Conservation (phyloP, 1,284 basidiomycete genomes). For the Ganoderma lucidum region DNA sequence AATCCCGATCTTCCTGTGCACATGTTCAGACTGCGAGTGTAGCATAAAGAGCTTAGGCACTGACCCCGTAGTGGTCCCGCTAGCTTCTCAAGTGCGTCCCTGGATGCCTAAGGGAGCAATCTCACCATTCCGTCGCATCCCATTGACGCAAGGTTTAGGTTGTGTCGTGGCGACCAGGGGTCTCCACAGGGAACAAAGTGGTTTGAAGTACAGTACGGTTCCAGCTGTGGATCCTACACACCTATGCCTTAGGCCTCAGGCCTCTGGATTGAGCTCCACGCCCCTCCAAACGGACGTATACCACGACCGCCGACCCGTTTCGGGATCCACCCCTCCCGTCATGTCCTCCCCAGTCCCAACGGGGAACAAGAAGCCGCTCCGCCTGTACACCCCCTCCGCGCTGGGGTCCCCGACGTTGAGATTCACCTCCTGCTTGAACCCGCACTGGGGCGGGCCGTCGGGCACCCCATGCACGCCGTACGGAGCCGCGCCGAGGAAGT, state of each 20-base stretch:
- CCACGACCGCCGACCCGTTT: constrained; percentile 23
- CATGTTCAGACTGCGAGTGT: not conserved
- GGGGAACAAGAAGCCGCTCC: constrained; percentile 27
- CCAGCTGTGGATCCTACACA: too few relatives aligned
- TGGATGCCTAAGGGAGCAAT: not conserved
- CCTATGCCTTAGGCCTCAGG: not conserved
- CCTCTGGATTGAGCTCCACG: not conserved
- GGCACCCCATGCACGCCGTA: constrained; percentile 30
- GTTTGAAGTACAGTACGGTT: too few relatives aligned
- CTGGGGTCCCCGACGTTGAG: constrained; percentile 18
- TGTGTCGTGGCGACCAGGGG: too few relatives aligned
- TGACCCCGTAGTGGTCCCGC: too few relatives aligned
- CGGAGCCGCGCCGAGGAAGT: constrained; percentile 32
- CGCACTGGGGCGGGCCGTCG: constrained; percentile 16
- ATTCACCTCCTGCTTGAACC: constrained; percentile 28
- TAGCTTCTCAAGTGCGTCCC: not conserved
- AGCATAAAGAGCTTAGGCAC: too few relatives aligned
- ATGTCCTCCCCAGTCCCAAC: constrained; percentile 6
- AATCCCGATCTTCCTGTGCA: not conserved
- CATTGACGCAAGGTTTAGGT: too few relatives aligned
- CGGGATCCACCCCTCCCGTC: constrained; percentile 22
- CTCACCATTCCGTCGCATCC: not conserved
- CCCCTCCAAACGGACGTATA: constrained; percentile 8
- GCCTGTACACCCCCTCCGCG: constrained; percentile 25
- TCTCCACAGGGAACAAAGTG: too few relatives aligned